Evolutionary conservation across 2,329 filamentous ascomycete genomes (phyloP), one percentile per base, ranked within the genome.

Genomic region (Fusarium neocosmosporiellum): DNA sequence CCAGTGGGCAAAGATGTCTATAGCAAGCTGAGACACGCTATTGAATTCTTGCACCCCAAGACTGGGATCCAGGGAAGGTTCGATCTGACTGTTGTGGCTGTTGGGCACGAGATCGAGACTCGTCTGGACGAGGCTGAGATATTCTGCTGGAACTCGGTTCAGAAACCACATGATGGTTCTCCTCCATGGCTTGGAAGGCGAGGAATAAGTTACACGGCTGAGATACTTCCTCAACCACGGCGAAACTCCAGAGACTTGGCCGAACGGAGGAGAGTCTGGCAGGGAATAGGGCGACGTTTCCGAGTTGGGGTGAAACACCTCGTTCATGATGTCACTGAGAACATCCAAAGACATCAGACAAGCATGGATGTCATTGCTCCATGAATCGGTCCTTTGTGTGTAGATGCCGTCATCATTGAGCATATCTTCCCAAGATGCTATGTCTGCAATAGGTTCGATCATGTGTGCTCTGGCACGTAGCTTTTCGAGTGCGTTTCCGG

Each of bases 91-190:
- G 1, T 27, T 50, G 2, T n/a, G 1, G n/a, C 50, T 18, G 18
- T 50, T 59, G 5, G 63, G 68, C 0, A 80, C 75, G 1, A 54
- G 29, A 3, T 76, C 75, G 0, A 84, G 67, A 7, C 78, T 78
- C 4, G 77, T 76, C 48, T 83, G 81, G 2, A 85, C 76, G 1
- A 84, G 65, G 1, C 60, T 75, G 0, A 86, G 69, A 34, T 76
- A 85, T 0, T 77, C 69, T 1, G 69, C 64, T 0, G 83, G 81
- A 0, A 79, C 80, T 24, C 80, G 80, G 69, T 85, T 84, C 5
- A 85, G 39, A n/a, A 84, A 84, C 3, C 82, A 79, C 74, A 82
- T 83, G 46, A 85, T 79, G 0, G 75, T 80, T 2, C 84, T 75
- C 8, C 83, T 78, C 2, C 82, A 75, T 0, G 81, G 76, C 4